A percentile compares a stretch with the other conserved stretches of the same genome.
Evolutionary conservation across 1,284 basidiomycete species (phyloP).

Genomic region (Puccinia horiana): DNA sequence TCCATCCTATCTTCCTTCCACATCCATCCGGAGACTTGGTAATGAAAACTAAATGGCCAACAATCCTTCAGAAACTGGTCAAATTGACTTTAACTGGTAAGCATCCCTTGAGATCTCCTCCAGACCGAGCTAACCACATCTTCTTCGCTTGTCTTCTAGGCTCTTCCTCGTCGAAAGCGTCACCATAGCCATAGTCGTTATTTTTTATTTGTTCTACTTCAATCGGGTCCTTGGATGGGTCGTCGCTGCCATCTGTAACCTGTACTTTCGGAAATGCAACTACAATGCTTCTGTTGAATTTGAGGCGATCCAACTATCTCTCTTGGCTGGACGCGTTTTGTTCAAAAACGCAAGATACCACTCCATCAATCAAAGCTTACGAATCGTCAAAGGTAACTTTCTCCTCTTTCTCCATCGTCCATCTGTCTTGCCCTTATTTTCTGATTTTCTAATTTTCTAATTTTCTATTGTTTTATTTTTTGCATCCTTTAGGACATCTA

Average conservation of each 20-base stretch:
- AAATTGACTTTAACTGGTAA: constrained; percentile 30
- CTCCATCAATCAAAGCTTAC: constrained; percentile 82
- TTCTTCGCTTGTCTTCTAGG: constrained; percentile 35
- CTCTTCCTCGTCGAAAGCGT: constrained; percentile 70
- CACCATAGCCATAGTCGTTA: constrained; percentile 69
- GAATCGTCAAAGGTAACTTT: constrained; percentile 65
- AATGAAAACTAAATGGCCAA: constrained; percentile 3
- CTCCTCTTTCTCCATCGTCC: background rate
- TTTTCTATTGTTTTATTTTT: background rate
- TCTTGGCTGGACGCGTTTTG: constrained; percentile 80
- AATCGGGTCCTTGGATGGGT: constrained; percentile 75
- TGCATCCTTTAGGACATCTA: constrained; percentile 65
- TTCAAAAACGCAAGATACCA: constrained; percentile 83
- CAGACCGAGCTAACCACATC: background rate
- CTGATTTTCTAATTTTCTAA: too few relatives aligned
- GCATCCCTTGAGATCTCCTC: background rate
- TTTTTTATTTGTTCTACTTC: constrained; percentile 84
- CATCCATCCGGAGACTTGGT: background rate
- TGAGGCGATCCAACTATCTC: constrained; percentile 83
- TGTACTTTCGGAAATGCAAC: constrained; percentile 70
- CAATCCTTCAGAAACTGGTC: background rate
- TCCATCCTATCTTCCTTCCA: background rate
- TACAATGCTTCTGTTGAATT: constrained; percentile 73
- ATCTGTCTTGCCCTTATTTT: background rate
- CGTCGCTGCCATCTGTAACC: constrained; percentile 66